Evolutionary conservation across 2,329 filamentous ascomycete species (phyloP), one percentile per base, ranked within the genome.

Genomic region (Ceratocystis destructans): DNA sequence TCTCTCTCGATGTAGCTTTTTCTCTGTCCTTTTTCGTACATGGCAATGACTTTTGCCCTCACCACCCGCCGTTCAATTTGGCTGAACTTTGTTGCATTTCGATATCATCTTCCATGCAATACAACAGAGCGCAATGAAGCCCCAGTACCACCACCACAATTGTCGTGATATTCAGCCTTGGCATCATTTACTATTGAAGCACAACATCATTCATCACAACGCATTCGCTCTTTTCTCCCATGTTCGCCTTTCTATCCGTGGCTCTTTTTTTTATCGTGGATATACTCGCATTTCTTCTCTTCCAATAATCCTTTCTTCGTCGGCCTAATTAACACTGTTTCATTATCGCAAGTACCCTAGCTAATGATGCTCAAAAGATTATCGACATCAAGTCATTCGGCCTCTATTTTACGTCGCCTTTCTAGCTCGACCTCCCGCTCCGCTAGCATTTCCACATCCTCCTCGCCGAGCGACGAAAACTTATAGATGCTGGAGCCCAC

Each of bases 401-500:
- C 55, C 8, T 59, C 55, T 10, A 59, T 2, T 45, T 41, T 46
- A 31, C 50, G 53, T 17, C 17, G 25, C 46, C 50, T 41, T 22
- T 64, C 62, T 15, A 57, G 53, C 50, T 50, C 37, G 4, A 33
- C 28, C 31, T 67, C 65, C 17, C 62, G 25, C 17, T 57, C 25
- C 53, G 46, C 53, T 20, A 67, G 31, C 50, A 55, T 59, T 20
- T 61, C 65, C 17, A 61, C 12, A n/a, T 61, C 61, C n/a, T 67
- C 65, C 50, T 57, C 37, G 4, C 45, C 61, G 3, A 67, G 33
- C 37, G 61, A 46, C 17, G 66, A 65, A 28, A 67, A 64, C 46
- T 67, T 67, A 5, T 67, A 67, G 12, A 67, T 45, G 2, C 55
- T 57, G 1, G 44, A 25, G 4, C 66, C 66, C 17, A 67, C 66